Evolutionary conservation across 2,329 filamentous ascomycete genomes (phyloP), one percentile per base, ranked within the genome.

Genomic region (Ceratocystis eucalypticola): DNA sequence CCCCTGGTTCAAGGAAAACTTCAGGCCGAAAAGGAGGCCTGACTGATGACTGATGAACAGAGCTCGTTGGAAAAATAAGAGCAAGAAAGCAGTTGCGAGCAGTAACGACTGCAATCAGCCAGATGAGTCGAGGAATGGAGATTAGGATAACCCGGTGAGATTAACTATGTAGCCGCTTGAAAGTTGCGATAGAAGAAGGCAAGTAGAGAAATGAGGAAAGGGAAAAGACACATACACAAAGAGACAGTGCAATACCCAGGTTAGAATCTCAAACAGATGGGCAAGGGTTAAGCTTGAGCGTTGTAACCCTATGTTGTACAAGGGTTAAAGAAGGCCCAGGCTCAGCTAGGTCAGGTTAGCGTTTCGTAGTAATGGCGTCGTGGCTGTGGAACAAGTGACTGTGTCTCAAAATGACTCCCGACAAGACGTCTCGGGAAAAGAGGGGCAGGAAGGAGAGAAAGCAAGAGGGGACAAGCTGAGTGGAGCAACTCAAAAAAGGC

Each of bases 141-240:
- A 59, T 37, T 5, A n/a, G 28, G 22, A 50, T n/a, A 33, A n/a
- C n/a, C 25, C 25, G 2, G 17, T 33, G 28, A 59, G 12, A 53
- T 53, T 25, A 15, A 59, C 37, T 25, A 37, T 59, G 53, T 15
- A 17, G 53, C 53, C 17, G 28, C 22, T 30, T 59, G 28, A 59
- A 33, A 10, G 53, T 37, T 33, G 17, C 53, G 53, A 59, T 59
- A 30, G 25, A n/a, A 59, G 17, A 59, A 33, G 25, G 7, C 25
- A 25, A 59, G n/a, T 7, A 25, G 25, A 59, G 10, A 15, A 25
- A 28, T 8, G 8, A 25, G 25, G 25, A 30, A 17, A 59, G 28
- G 53, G 53, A 59, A 59, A 59, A 59, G 53, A 59, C 53, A 59
- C 53, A 59, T 59, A 59, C 53, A 59, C 53, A 30, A 59, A 59